These are phyloP conservation scores for Lathyrus oleraceus DNA, from an alignment of 306 rosid species.

Conservation along the genomic window DNA sequence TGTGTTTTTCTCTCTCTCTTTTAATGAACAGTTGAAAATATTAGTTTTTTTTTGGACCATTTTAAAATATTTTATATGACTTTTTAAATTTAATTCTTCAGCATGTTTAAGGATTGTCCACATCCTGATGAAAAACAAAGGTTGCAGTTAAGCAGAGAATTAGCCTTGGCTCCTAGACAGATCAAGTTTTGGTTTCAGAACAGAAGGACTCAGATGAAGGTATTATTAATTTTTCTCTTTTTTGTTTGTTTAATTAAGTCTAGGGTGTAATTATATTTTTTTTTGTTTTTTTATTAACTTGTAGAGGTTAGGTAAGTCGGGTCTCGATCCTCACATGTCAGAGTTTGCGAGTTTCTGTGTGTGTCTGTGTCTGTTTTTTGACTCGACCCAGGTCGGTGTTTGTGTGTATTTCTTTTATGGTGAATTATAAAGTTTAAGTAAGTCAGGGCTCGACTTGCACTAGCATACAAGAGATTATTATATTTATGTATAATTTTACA, in stretches of 20 bases:
- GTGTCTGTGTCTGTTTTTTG: too few species aligned
- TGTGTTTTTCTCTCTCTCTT: background rate
- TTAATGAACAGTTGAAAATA: background rate
- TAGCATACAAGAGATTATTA: background rate
- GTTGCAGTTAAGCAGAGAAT: constrained; percentile 77
- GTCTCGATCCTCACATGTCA: background rate
- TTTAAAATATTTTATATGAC: background rate
- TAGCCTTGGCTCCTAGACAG: constrained; percentile 95
- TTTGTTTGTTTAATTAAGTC: background rate
- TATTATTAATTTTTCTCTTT: constrained; percentile 8
- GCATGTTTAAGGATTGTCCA: constrained; percentile 90
- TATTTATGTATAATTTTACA: background rate
- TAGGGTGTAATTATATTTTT: background rate
- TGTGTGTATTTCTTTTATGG: background rate
- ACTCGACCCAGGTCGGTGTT: too few species aligned
- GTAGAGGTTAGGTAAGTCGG: background rate
- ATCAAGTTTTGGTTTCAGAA: constrained; percentile 99
- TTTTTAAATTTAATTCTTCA: constrained; percentile 21
- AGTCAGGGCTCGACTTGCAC: background rate
- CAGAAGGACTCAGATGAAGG: constrained; percentile 98
- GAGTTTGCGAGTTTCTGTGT: too few species aligned
- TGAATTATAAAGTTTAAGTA: background rate
- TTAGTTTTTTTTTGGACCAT: constrained; percentile 26
- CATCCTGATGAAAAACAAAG: constrained; percentile 98
- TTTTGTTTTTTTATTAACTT: background rate